A percentile compares a stretch with the other conserved stretches of the same genome.
phyloP scores from a whole-genome alignment of 2,329 filamentous ascomycete species.

The Diaporthe vexans region DNA sequence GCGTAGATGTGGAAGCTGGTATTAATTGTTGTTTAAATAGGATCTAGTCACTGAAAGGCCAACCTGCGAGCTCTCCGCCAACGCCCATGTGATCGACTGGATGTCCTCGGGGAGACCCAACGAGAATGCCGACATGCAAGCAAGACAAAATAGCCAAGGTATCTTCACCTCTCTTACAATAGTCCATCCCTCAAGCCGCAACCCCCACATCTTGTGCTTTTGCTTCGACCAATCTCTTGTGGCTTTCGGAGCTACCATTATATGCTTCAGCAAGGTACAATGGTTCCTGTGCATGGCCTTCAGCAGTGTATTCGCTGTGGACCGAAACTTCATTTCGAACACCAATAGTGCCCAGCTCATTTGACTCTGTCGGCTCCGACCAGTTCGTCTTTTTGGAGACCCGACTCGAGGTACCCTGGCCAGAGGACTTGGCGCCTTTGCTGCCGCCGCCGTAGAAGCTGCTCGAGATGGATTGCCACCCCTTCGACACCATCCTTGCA shows the following conservation, averaged over 20 bases:
- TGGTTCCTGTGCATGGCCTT: background rate
- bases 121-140: background rate
- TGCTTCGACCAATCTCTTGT: constrained; percentile 24
- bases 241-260: constrained; percentile 35
- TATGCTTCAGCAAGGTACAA: constrained; percentile 34
- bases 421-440: constrained; percentile 17
- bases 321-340: constrained; percentile 33
- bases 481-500: constrained; percentile 19
- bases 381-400: constrained; percentile 29
- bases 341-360: constrained; percentile 36
- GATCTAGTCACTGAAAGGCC: background rate
- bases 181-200: background rate
- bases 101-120: background rate
- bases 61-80: background rate
- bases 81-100: background rate
- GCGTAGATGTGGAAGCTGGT: background rate
- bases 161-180: background rate
- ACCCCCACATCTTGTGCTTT: background rate
- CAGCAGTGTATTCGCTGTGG: constrained; percentile 19
- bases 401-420: constrained; percentile 1
- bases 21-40: background rate
- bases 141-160: background rate
- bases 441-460: constrained; percentile 10
- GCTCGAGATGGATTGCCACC: constrained; percentile 14
- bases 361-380: constrained; percentile 11